A percentile compares a stretch with the other conserved stretches of the same genome.
These are phyloP conservation scores for Trametes coccinea DNA, from an alignment of 768 basidiomycete species.

Conservation along the genomic window DNA sequence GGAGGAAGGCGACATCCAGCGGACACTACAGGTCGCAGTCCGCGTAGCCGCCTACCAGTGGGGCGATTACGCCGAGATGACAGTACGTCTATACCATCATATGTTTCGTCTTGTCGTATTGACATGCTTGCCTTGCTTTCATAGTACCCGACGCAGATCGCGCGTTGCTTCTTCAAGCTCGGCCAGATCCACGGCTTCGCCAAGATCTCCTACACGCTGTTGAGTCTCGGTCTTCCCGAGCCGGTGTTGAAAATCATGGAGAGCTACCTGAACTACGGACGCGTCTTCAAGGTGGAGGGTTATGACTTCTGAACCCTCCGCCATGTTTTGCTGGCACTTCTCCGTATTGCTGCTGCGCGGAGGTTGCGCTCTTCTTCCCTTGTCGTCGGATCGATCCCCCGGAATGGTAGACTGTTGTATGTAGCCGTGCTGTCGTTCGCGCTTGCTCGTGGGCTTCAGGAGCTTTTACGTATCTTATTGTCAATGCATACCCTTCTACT, in stretches of 20 bases:
- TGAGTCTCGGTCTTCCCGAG: conserved; percentile 93
- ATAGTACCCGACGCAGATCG: conserved; percentile 89
- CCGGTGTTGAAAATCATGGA: conserved; percentile 92
- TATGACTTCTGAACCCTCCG: conserved; percentile 59
- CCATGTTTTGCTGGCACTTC: background rate
- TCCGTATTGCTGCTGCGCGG: background rate
- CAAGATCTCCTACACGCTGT: conserved; percentile 89
- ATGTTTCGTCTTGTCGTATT: background rate
- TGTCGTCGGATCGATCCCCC: background rate
- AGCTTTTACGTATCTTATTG: conserved; percentile 13
- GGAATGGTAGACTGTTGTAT: conserved; percentile 19
- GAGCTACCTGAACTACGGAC: conserved; percentile 85
- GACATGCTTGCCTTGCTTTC: conserved; percentile 3
- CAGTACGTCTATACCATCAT: conserved; percentile 50
- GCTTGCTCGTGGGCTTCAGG: conserved; percentile 3
- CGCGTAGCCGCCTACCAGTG: conserved; percentile 91
- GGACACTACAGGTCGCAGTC: conserved; percentile 89
- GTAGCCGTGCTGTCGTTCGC: conserved; percentile 2
- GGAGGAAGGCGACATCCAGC: conserved; percentile 93
- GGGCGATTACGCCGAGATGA: conserved; percentile 87
- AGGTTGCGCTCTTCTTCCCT: background rate
- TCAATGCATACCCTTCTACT: conserved; percentile 10
- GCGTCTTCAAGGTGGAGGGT: conserved; percentile 85
- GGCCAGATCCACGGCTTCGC: conserved; percentile 91
- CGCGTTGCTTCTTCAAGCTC: conserved; percentile 89